These are phyloP conservation scores for Colletotrichum magnum DNA, from an alignment of 2,329 filamentous ascomycete species.

Conservation along the genomic window DNA sequence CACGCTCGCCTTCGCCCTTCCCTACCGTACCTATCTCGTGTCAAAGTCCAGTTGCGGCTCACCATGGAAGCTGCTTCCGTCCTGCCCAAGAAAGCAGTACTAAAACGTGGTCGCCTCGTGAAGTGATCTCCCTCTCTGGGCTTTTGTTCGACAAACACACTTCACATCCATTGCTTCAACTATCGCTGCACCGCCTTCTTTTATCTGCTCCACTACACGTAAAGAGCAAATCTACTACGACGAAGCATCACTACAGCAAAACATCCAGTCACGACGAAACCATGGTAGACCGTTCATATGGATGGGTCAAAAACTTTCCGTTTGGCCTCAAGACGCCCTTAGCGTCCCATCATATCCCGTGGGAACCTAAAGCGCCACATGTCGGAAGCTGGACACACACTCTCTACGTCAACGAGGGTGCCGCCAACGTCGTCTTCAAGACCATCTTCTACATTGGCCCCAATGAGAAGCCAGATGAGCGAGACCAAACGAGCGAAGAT, in stretches of 20 bases:
- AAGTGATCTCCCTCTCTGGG: not conserved
- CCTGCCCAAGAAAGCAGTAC: slow-evolving; percentile 11
- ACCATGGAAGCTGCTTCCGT: slow-evolving; percentile 17
- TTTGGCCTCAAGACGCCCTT: too few relatives aligned
- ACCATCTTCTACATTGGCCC: slow-evolving; percentile 32
- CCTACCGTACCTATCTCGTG: slow-evolving; percentile 11
- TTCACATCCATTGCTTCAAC: too few relatives aligned
- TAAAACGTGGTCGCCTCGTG: slow-evolving; percentile 5
- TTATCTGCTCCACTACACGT: too few relatives aligned
- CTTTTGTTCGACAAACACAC: too few relatives aligned
- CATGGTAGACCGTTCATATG: too few relatives aligned
- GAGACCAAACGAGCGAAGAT: slow-evolving; percentile 18
- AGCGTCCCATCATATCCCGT: too few relatives aligned
- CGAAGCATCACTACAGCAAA: too few relatives aligned
- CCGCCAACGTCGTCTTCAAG: slow-evolving; percentile 81
- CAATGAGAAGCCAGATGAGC: not conserved
- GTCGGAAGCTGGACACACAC: slow-evolving; percentile 1
- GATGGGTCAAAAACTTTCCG: too few relatives aligned
- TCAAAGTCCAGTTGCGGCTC: slow-evolving; percentile 2
- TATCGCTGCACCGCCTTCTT: not conserved
- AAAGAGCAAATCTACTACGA: too few relatives aligned
- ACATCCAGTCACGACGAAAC: too few relatives aligned
- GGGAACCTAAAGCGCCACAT: not conserved
- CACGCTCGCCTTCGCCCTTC: not conserved
- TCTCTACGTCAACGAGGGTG: slow-evolving; percentile 74